Evolutionary conservation across 2,329 filamentous ascomycete genomes (phyloP).

Genomic region (Pyrenophora tritici-repentis): DNA sequence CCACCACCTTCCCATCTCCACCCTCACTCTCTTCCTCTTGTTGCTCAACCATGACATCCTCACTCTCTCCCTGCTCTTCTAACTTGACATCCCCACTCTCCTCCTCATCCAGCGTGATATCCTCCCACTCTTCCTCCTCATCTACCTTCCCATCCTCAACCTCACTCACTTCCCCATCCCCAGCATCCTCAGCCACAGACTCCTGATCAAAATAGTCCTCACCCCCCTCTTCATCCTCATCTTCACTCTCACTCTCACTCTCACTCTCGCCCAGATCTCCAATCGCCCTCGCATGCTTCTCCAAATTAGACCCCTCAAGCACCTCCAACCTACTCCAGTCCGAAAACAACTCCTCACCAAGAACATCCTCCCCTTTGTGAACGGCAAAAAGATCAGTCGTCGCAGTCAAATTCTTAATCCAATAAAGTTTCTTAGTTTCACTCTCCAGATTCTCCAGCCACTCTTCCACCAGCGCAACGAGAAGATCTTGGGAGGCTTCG

Average conservation of each 20-base stretch:
- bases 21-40: no score
- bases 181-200: neutral
- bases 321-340: constrained; percentile 4
- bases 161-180: neutral
- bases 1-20: no score
- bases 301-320: constrained; percentile 8
- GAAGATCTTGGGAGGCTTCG: neutral
- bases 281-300: constrained; percentile 6
- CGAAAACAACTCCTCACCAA: constrained; percentile 4
- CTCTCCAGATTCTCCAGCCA: neutral
- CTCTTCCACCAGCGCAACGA: constrained; percentile 2
- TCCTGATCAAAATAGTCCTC: constrained; percentile 2
- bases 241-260: no score
- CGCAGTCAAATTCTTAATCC: neutral
- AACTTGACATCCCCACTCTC: no score
- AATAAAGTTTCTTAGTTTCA: neutral
- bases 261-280: neutral
- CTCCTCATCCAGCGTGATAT: no score
- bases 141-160: no score
- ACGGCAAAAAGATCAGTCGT: constrained; percentile 16
- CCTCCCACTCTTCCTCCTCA: no score
- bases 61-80: no score
- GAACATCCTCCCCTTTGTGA: neutral
- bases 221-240: neutral
- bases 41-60: no score